A percentile compares a stretch with the other conserved stretches of the same genome.
phyloP scores from a whole-genome alignment of 148 eudicot genomes.

The Rhododendron vialii region DNA sequence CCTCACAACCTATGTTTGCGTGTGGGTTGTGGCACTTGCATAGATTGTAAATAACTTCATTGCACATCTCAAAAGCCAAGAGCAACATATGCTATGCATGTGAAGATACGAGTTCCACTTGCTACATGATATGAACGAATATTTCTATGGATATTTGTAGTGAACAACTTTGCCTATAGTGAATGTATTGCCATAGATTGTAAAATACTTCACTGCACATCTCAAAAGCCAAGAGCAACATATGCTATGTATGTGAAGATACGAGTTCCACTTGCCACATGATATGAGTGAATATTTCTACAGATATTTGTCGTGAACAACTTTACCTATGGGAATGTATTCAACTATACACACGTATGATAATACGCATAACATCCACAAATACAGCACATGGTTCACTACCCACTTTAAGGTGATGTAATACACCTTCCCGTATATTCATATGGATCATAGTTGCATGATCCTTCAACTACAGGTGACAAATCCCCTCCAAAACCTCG shows the following conservation, averaged over 20 bases:
- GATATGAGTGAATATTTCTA: too few relatives aligned
- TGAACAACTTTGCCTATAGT: background rate
- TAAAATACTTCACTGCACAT: too few relatives aligned
- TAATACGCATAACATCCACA: background rate
- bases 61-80: background rate
- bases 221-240: too few relatives aligned
- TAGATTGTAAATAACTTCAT: background rate
- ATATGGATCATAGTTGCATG: background rate
- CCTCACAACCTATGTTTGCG: background rate
- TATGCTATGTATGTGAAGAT: too few relatives aligned
- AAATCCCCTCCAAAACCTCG: background rate
- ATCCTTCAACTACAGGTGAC: background rate
- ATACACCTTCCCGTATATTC: background rate
- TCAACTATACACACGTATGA: too few relatives aligned
- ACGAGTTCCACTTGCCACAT: too few relatives aligned
- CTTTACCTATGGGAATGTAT: too few relatives aligned
- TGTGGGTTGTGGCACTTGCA: background rate
- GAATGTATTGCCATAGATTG: too few relatives aligned
- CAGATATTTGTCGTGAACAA: too few relatives aligned
- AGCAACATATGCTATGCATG: background rate
- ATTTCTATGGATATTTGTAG: background rate
- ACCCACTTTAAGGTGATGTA: background rate
- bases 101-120: background rate
- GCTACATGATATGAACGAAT: background rate
- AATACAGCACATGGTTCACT: background rate